Evolutionary conservation across 768 basidiomycete species (phyloP), one percentile per base, ranked within the genome.

Genomic region (Megacollybia marginata): DNA sequence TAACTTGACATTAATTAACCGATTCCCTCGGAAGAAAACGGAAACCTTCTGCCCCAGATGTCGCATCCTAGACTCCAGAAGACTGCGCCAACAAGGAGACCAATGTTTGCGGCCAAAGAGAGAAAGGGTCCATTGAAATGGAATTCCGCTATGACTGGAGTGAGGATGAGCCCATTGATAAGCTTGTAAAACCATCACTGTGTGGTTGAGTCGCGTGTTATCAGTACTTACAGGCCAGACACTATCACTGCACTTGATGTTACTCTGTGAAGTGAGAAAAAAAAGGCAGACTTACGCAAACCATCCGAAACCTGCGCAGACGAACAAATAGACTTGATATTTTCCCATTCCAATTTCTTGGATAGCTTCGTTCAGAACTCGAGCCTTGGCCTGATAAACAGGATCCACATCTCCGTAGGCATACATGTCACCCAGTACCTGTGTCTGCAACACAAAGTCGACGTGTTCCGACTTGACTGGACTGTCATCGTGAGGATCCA

Each of bases 261-360:
- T 10, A 16, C 33, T 10, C 18, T 13, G 13, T 11, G 15, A 23
- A 12, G 32, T 50, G 7, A 40, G 36, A 5, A 44, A 16, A n/a
- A n/a, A 47, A 18, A 35, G 5, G 28, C 16, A 11, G 15, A 70
- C 82, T 62, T 61, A 85, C 83, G 82, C 78, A 51, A 86, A 74
- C 84, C 83, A 87, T 47, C 85, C 85, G 64, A 88, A 85, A 2
- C 83, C 85, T 15, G 83, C 74, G 28, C 85, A 81, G 47, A 78
- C 49, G 60, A 88, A 86, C 33, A 88, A 60, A 50, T 68, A 66
- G 69, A 76, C 78, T 64, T 83, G 83, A 58, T 85, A 85, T 46
- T 65, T 78, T n/a, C 83, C 82, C 80, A 85, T 83, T 13, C 82
- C 82, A 31, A 85, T 79, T 18, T 83, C 75, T 58, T 83, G 80